These are phyloP conservation scores for Tetrahymena borealis DNA, from an alignment of 73 alveolate species.

Conservation along the genomic window DNA sequence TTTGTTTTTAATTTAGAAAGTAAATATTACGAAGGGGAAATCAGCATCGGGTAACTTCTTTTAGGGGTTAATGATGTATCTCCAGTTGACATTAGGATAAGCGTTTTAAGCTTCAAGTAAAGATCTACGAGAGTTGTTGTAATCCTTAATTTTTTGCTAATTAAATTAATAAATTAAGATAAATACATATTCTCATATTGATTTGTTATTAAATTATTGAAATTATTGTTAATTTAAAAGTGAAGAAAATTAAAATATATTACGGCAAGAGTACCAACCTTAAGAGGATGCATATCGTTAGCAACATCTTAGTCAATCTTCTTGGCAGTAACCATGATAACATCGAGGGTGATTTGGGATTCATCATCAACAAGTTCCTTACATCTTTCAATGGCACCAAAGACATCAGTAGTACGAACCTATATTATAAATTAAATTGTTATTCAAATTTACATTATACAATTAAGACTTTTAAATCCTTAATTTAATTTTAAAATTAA, in stretches of 20 bases:
- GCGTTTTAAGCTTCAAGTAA: not conserved
- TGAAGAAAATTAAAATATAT: not conserved
- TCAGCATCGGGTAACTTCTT: not conserved
- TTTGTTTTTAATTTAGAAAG: not conserved
- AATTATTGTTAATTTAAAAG: not conserved
- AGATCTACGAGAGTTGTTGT: not conserved
- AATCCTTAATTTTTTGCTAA: not conserved
- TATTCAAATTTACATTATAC: too few species aligned
- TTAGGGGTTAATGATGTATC: not conserved
- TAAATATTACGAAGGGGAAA: not conserved
- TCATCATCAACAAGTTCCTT: not conserved
- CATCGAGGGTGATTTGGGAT: not conserved
- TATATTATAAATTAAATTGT: not conserved
- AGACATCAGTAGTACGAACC: not conserved
- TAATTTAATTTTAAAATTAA: not conserved
- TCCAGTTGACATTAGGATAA: not conserved
- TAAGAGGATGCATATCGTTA: not conserved
- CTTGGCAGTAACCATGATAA: not conserved
- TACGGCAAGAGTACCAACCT: not conserved
- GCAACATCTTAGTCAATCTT: not conserved
- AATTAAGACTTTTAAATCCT: too few species aligned
- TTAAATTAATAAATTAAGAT: too few species aligned
- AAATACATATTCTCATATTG: too few species aligned
- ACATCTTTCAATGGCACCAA: not conserved
- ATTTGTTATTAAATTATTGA: too few species aligned